Percentiles rank a stretch among this genome's conserved stretches.
phyloP scores from a whole-genome alignment of 2,329 filamentous ascomycete species.

The Penicillium sp. region DNA sequence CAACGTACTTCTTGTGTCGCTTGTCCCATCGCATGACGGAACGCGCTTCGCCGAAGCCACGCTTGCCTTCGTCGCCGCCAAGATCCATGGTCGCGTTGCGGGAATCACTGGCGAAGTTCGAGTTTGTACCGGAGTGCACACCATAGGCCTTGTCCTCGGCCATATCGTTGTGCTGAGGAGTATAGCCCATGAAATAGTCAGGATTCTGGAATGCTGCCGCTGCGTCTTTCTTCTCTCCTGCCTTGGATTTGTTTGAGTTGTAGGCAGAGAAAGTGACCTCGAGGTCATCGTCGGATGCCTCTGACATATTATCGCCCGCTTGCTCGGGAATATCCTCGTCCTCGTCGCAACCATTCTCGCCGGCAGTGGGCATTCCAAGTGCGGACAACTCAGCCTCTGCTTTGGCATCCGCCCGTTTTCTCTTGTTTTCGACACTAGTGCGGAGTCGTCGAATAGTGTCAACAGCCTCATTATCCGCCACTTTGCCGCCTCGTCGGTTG shows the following conservation, averaged over 20 bases:
- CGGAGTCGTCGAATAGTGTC: constrained; percentile 49
- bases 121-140: constrained; percentile 74
- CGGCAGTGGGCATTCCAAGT: constrained; percentile 27
- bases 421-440: constrained; percentile 44
- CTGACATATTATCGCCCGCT: constrained; percentile 52
- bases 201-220: constrained; percentile 69
- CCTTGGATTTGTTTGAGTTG: constrained; percentile 45
- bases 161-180: constrained; percentile 73
- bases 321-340: constrained; percentile 41
- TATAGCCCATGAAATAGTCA: constrained; percentile 96
- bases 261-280: constrained; percentile 70
- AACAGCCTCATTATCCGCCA: constrained; percentile 67
- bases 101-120: constrained; percentile 85
- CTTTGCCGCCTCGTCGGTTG: constrained; percentile 69
- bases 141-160: constrained; percentile 92
- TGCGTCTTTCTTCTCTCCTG: constrained; percentile 53
- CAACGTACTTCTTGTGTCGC: constrained; percentile 92
- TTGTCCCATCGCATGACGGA: constrained; percentile 92
- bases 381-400: constrained; percentile 28
- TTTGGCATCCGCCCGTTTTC: constrained; percentile 36
- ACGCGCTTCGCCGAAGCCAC: constrained; percentile 74
- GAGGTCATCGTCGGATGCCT: constrained; percentile 62
- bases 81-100: constrained; percentile 88
- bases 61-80: constrained; percentile 76
- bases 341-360: constrained; percentile 35